These are phyloP conservation scores for Calonectria ilicicola DNA, from an alignment of 2,329 filamentous ascomycete genomes.

Conservation along the genomic window DNA sequence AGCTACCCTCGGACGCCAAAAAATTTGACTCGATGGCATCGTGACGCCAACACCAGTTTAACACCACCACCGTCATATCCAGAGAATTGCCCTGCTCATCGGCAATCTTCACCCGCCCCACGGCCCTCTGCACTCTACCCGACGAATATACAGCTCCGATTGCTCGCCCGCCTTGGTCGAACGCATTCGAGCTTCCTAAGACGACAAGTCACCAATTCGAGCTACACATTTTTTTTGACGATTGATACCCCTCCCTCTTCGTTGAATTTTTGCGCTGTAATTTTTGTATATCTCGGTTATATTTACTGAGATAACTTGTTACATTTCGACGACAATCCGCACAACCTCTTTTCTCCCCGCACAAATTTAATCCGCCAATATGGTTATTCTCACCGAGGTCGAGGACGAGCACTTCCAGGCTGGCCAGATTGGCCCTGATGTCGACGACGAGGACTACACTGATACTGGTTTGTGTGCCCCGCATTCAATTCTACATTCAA, in stretches of 20 bases:
- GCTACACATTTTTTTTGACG: not conserved
- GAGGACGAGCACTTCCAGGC: conserved; percentile 94
- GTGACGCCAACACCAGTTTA: conserved; percentile 41
- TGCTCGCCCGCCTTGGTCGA: not conserved
- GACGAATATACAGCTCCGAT: not conserved
- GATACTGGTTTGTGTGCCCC: conserved; percentile 79
- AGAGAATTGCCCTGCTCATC: conserved; percentile 31
- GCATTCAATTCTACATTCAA: conserved; percentile 11
- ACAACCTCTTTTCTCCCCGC: conserved; percentile 9
- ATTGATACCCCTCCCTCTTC: not conserved
- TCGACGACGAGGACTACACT: conserved; percentile 93
- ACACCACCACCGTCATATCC: conserved; percentile 27
- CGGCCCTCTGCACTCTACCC: not conserved
- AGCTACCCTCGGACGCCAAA: conserved; percentile 34
- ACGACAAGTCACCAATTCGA: conserved; percentile 20
- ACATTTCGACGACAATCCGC: conserved; percentile 16
- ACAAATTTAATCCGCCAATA: conserved; percentile 59
- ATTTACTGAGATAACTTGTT: not conserved
- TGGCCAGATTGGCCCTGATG: conserved; percentile 75
- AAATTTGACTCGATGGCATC: conserved; percentile 43
- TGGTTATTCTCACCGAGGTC: conserved; percentile 98
- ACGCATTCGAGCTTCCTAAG: not conserved
- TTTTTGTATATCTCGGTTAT: not conserved
- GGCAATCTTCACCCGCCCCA: conserved; percentile 13
- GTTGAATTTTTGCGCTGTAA: not conserved